These are phyloP conservation scores for Rubia yunnanensis DNA, from an alignment of 257 asterid genomes.

Conservation along the genomic window DNA sequence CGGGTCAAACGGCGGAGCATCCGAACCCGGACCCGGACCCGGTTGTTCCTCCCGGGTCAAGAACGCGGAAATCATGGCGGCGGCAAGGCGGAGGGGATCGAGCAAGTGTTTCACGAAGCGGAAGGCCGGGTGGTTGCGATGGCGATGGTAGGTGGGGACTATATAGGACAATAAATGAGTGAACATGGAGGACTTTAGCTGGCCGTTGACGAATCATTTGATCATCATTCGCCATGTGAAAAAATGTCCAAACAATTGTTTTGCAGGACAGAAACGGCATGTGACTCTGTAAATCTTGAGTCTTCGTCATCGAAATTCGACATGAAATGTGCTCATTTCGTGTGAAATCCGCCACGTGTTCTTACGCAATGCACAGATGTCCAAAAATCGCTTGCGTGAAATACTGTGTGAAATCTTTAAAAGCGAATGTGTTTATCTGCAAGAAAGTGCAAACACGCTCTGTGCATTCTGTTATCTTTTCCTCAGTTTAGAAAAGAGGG, in stretches of 20 bases:
- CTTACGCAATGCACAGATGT: neutral
- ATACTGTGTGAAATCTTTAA: neutral
- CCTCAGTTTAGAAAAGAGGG: too few species aligned
- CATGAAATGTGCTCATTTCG: neutral
- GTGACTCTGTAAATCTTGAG: neutral
- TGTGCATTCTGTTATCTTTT: too few species aligned
- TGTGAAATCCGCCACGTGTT: neutral
- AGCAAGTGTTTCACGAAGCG: constrained; percentile 29
- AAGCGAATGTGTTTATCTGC: too few species aligned
- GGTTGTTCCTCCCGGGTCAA: neutral
- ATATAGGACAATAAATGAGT: constrained; percentile 27
- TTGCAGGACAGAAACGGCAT: neutral
- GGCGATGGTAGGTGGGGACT: constrained; percentile 12
- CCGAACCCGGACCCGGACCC: neutral
- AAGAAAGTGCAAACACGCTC: neutral
- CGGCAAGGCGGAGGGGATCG: constrained; percentile 13
- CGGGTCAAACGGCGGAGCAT: constrained; percentile 62
- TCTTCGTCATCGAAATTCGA: neutral
- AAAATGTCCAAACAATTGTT: neutral
- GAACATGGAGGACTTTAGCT: constrained; percentile 19
- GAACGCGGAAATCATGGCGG: constrained; percentile 16
- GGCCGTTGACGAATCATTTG: neutral
- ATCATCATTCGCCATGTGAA: neutral
- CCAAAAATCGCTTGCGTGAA: neutral
- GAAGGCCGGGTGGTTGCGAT: constrained; percentile 39